Base-by-base conservation (phyloP, 1,284 basidiomycete genomes). In the Singerocomus rubriflavus region DNA sequence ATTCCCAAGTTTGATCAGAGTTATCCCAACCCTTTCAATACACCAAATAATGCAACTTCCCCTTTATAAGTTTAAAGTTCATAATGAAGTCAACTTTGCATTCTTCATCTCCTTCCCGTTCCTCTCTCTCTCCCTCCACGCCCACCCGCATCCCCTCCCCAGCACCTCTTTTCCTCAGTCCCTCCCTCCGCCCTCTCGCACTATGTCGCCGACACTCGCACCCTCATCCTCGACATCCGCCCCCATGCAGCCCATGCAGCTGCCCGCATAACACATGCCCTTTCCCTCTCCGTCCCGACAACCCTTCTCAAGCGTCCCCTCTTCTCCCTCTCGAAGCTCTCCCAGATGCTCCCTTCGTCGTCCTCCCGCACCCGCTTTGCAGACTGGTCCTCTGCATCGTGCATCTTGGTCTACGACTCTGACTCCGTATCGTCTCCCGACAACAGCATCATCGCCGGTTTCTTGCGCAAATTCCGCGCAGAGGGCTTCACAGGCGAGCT, bases 271-370 rank as follows among this genome's bases (percentile, higher is more conserved):
- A 78, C 78, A 29, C 62, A 73, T 37, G 87, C 94, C n/a, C 76
- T 97, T 55, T 93, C 92, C 37, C 80, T 98, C 51, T 92, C 91
- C 41, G 90, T 97, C 5, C 95, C 95, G 0, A 94, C 93, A 5
- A 98, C 95, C 0, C 82, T 98, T 26, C 85, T 99, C 63, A 93
- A 93, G 55, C 84, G 93, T 1, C 91, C 91, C 0, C 77, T 84
- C 6, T 95, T 92, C 71, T 85, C 86, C 26, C 77, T 94, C 9
- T 74, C 81, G 31, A 85, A 84, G 39, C 77, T 96, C 11, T 71
- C 79, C 2, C 81, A 82, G 26, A 93, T 93, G 85, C 78, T 96
- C 14, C 78, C 84, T 4, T 80, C 82, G 0, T 52, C 71, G 6
- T 63, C 74, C 1, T 78, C 86, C 17, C 78, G 82, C 26, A 66